Evolutionary conservation across 257 asterid species (phyloP).

Genomic region (Forsythia viridissima): DNA sequence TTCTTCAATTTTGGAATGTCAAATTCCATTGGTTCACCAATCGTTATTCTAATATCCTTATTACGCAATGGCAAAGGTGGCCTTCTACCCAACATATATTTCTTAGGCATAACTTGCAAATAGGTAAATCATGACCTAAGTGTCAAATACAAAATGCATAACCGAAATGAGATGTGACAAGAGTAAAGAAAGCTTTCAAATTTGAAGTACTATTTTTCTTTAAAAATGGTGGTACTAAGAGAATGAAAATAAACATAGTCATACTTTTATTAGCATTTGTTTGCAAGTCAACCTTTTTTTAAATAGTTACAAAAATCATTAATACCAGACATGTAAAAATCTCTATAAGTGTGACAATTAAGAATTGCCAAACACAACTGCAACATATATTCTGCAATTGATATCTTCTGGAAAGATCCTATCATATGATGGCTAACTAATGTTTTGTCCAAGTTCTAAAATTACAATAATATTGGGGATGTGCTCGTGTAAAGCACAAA

Average conservation of each 20-base stretch:
- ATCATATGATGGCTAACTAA: neutral
- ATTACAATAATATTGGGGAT: neutral
- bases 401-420: neutral
- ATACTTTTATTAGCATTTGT: neutral
- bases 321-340: neutral
- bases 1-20: constrained; percentile 72
- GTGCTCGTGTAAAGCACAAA: neutral
- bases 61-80: constrained; percentile 83
- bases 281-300: neutral
- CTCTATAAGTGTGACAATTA: neutral
- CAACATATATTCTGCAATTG: neutral
- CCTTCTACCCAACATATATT: constrained; percentile 65
- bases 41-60: constrained; percentile 53
- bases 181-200: neutral
- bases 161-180: neutral
- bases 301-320: neutral
- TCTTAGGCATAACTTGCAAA: constrained; percentile 93
- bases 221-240: neutral
- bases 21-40: constrained; percentile 85
- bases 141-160: neutral
- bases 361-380: neutral
- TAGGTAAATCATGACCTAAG: neutral
- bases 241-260: neutral
- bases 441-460: neutral
- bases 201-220: neutral